These are phyloP conservation scores for Podospora didyma DNA, from an alignment of 495 filamentous ascomycete genomes.

Conservation along the genomic window DNA sequence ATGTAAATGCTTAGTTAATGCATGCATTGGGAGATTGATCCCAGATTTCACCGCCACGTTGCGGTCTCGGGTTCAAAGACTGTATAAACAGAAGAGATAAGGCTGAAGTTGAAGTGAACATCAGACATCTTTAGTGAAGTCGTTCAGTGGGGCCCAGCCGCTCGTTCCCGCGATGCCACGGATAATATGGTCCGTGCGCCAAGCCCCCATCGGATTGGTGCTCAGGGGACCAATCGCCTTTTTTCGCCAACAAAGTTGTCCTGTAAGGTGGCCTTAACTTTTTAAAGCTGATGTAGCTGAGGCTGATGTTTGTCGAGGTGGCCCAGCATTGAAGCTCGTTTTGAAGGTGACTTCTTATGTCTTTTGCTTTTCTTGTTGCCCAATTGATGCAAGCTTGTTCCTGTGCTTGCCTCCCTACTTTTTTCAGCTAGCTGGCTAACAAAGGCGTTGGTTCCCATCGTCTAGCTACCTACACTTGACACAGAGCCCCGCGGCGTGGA, in stretches of 20 bases:
- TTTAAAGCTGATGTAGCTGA: not conserved
- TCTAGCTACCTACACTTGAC: not conserved
- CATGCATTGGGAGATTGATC: too few relatives aligned
- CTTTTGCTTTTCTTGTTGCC: conserved; percentile 4
- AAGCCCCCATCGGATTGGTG: not conserved
- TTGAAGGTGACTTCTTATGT: conserved; percentile 13
- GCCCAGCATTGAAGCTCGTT: not conserved
- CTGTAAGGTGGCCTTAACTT: conserved; percentile 11
- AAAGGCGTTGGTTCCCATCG: not conserved
- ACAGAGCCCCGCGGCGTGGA: not conserved
- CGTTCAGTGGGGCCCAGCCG: too few relatives aligned
- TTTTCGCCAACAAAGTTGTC: not conserved
- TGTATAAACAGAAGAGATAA: too few relatives aligned
- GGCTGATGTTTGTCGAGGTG: not conserved
- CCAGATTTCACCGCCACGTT: too few relatives aligned
- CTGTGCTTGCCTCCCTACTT: not conserved
- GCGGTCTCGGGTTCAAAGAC: too few relatives aligned
- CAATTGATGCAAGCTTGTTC: conserved; percentile 19
- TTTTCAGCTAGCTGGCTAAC: too few relatives aligned
- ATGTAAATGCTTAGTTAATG: too few relatives aligned
- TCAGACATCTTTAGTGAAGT: too few relatives aligned
- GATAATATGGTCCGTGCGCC: not conserved
- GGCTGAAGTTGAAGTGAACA: too few relatives aligned
- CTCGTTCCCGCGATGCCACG: too few relatives aligned
- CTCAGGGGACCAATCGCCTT: conserved; percentile 8